These are phyloP conservation scores for Blakeslea trispora DNA, from an alignment of 371 early-diverging fungal genomes.

Conservation along the genomic window DNA sequence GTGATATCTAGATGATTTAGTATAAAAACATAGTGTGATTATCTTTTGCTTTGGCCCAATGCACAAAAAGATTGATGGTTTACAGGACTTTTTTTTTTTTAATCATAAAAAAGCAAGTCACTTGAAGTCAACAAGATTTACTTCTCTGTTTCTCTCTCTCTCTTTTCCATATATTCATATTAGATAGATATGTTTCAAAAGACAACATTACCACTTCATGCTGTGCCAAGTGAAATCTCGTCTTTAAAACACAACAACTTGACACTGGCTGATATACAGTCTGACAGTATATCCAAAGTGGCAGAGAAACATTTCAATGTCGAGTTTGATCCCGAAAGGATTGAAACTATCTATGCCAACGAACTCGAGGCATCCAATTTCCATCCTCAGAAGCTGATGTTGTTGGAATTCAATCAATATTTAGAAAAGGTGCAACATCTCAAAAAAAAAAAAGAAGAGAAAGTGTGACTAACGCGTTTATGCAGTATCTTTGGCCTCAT, in stretches of 20 bases:
- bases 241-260: slow-evolving; percentile 28
- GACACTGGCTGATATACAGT: slow-evolving; percentile 57
- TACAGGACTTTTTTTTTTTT: no score
- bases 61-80: no score
- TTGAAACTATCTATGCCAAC: slow-evolving; percentile 59
- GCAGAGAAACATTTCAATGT: slow-evolving; percentile 48
- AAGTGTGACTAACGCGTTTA: not conserved
- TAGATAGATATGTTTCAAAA: slow-evolving; percentile 36
- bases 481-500: slow-evolving; percentile 81
- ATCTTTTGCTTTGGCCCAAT: no score
- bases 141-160: not conserved
- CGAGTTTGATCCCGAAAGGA: slow-evolving; percentile 56
- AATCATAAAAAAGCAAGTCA: no score
- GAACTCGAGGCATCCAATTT: slow-evolving; percentile 60
- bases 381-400: slow-evolving; percentile 55
- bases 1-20: no score
- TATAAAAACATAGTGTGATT: no score
- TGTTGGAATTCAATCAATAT: slow-evolving; percentile 78
- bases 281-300: slow-evolving; percentile 56
- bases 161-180: not conserved
- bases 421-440: slow-evolving; percentile 66
- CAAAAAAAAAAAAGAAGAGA: no score
- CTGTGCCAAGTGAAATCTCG: slow-evolving; percentile 45
- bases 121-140: no score
- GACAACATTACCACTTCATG: slow-evolving; percentile 51